phyloP scores from a whole-genome alignment of 176 grass and related monocot species.

The Themeda triandra region DNA sequence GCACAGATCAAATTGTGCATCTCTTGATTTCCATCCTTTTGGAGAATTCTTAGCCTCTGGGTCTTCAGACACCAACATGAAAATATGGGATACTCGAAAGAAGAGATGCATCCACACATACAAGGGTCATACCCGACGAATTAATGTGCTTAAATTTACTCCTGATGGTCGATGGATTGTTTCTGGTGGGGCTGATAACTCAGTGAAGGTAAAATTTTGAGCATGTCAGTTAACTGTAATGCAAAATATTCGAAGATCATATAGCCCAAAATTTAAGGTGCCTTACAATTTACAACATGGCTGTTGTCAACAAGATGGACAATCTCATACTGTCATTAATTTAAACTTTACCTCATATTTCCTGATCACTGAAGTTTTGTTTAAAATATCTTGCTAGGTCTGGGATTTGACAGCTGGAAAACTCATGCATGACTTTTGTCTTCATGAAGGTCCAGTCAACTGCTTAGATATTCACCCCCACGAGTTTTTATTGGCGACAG shows the following conservation, averaged over 20 bases:
- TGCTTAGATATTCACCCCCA: constrained; percentile 90
- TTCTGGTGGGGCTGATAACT: constrained; percentile 71
- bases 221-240: not conserved
- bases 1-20: constrained; percentile 81
- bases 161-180: constrained; percentile 97
- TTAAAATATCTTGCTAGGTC: constrained; percentile 48
- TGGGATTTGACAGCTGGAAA: constrained; percentile 97
- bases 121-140: constrained; percentile 76
- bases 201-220: constrained; percentile 65
- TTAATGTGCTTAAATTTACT: constrained; percentile 81
- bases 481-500: constrained; percentile 87
- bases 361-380: constrained; percentile 9
- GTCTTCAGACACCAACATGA: constrained; percentile 91
- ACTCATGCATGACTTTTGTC: constrained; percentile 75
- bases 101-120: constrained; percentile 95
- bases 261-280: not conserved
- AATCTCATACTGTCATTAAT: not conserved
- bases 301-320: constrained; percentile 13
- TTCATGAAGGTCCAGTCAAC: constrained; percentile 82
- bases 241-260: not conserved
- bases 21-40: constrained; percentile 94
- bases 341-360: constrained; percentile 19
- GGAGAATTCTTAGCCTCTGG: constrained; percentile 91
- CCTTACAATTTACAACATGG: not conserved
- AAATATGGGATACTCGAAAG: constrained; percentile 91